Evolutionary conservation across 139 green algal genomes (phyloP).

Genomic region (Chlamydomonas applanata): DNA sequence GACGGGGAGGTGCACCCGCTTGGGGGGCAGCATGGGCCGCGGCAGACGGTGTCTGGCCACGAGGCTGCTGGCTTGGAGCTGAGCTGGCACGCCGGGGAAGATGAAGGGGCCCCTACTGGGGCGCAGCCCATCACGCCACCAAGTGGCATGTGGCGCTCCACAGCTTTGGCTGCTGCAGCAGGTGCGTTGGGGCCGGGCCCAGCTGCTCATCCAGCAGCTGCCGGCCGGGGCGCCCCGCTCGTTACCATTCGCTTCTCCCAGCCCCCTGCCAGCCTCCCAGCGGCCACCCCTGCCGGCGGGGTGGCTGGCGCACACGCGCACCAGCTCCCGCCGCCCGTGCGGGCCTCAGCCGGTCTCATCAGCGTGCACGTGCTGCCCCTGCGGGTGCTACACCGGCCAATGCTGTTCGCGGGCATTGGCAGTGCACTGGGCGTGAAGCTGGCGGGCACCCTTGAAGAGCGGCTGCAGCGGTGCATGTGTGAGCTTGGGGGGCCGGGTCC

Average conservation of each 20-base stretch:
- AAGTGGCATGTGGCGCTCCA: too few species aligned
- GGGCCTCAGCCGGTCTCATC: constrained; percentile 4
- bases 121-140: too few species aligned
- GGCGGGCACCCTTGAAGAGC: constrained; percentile 6
- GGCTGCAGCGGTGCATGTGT: not conserved
- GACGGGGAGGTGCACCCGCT: too few species aligned
- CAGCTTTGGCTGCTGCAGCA: too few species aligned
- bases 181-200: too few species aligned
- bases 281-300: not conserved
- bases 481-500: not conserved
- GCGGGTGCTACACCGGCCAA: constrained; percentile 31
- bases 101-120: too few species aligned
- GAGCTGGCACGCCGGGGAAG: too few species aligned
- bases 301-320: not conserved
- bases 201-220: too few species aligned
- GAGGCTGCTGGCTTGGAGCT: too few species aligned
- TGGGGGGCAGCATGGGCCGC: too few species aligned
- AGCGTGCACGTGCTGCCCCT: constrained; percentile 29
- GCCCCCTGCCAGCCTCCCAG: not conserved
- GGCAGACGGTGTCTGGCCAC: too few species aligned
- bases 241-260: not conserved
- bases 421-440: constrained; percentile 15
- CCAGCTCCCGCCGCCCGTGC: not conserved
- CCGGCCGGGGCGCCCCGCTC: too few species aligned
- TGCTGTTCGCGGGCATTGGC: constrained; percentile 2